phyloP scores from a whole-genome alignment of 2,329 filamentous ascomycete genomes.

The Leptosphaerulina australis region DNA sequence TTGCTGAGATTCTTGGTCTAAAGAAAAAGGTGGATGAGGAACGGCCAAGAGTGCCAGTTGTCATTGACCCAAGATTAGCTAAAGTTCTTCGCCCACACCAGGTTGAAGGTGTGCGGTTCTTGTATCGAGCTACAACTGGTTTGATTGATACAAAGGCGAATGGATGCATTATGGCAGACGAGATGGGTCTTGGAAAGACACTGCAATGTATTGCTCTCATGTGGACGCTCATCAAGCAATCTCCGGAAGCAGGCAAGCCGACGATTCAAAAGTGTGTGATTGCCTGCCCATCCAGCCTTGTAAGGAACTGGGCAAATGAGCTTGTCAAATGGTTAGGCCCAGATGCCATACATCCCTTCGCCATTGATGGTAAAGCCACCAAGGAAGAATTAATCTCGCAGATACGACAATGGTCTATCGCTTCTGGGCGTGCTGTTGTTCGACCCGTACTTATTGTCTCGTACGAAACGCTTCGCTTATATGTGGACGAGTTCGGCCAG shows the following conservation, averaged over 20 bases:
- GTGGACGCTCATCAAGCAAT: constrained; percentile 97
- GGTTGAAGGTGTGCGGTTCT: constrained; percentile 96
- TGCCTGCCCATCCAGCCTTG: constrained; percentile 93
- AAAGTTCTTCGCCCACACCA: constrained; percentile 96
- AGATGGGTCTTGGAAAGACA: constrained; percentile 98
- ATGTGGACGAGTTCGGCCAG: constrained; percentile 87
- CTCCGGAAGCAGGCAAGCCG: constrained; percentile 88
- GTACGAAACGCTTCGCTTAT: constrained; percentile 91
- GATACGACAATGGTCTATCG: constrained; percentile 91
- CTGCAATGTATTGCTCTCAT: constrained; percentile 95
- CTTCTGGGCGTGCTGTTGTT: constrained; percentile 85
- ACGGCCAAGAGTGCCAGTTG: constrained; percentile 89
- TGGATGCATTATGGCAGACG: constrained; percentile 99
- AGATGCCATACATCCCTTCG: constrained; percentile 90
- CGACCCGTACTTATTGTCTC: constrained; percentile 96
- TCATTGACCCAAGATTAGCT: constrained; percentile 87
- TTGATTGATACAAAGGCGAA: constrained; percentile 92
- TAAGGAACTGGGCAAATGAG: constrained; percentile 98
- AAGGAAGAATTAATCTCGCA: constrained; percentile 92
- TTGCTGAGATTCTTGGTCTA: constrained; percentile 92
- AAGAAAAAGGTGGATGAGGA: constrained; percentile 88
- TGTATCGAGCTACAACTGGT: constrained; percentile 94
- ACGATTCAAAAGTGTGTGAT: constrained; percentile 98
- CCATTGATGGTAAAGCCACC: constrained; percentile 93
- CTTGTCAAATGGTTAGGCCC: constrained; percentile 94